Evolutionary conservation across 2,329 filamentous ascomycete species (phyloP).

Genomic region (Neurospora crassa): DNA sequence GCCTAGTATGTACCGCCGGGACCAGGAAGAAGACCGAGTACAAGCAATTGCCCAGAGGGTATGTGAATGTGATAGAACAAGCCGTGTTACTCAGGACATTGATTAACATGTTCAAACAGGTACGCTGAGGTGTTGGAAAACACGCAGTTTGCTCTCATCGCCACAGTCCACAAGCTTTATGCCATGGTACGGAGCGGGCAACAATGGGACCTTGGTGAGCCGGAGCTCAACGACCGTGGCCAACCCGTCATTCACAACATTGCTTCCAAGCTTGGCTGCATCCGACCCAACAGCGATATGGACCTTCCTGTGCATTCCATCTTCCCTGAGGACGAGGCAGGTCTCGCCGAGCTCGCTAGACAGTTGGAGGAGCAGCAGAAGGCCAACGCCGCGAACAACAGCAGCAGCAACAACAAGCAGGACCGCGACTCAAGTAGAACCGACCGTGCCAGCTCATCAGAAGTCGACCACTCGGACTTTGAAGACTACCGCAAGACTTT

Average conservation of each 20-base stretch:
- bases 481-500: constrained; percentile 46
- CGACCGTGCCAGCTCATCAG: constrained; percentile 44
- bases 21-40: constrained; percentile 59
- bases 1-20: constrained; percentile 53
- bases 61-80: constrained; percentile 12
- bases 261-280: constrained; percentile 53
- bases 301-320: constrained; percentile 47
- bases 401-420: constrained; percentile 16
- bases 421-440: constrained; percentile 25
- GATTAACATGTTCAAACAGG: constrained; percentile 24
- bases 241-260: constrained; percentile 58
- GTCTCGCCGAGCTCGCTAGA: constrained; percentile 44
- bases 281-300: constrained; percentile 51
- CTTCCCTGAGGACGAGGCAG: constrained; percentile 53
- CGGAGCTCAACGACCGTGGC: constrained; percentile 52
- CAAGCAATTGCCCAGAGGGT: constrained; percentile 56
- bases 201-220: constrained; percentile 52
- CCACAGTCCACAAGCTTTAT: constrained; percentile 57
- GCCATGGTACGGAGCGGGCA: constrained; percentile 51
- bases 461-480: constrained; percentile 45
- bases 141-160: constrained; percentile 54
- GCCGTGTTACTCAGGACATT: background rate
- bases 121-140: constrained; percentile 58
- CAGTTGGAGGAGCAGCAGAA: constrained; percentile 42
- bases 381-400: constrained; percentile 24